Base-by-base conservation (phyloP, 768 basidiomycete genomes). In the Tulasnella sp. region DNA sequence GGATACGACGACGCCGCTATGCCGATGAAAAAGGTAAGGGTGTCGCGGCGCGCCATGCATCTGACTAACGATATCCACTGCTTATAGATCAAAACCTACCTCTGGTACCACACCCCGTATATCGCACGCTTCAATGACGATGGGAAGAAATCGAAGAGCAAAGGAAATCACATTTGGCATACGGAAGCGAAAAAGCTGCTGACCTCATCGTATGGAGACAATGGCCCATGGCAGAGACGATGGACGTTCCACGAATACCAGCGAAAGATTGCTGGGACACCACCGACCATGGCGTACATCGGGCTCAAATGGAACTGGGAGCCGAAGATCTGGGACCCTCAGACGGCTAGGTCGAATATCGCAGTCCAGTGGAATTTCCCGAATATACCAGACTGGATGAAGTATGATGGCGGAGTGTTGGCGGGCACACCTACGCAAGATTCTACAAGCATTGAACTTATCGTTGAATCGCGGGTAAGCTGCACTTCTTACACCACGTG, bases 161-260 rank as follows among this genome's bases (percentile, higher is more conserved):
- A 96, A 75, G 94, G 94, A 49, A 99, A 99, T 72, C 94, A 98
- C 67, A 96, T 97, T 64, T 99, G 94, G 94, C 93, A 92, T 67
- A 86, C 98, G 52, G 91, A 97, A 66, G 94, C 92, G n/a, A 89
- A 81, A 73, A 93, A 89, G 70, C 19, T 59, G 17, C 50, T 10
- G 10, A 4, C 41, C 19, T 67, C 70, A 1, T 61, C 65, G 2
- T 59, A 61, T 27, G 64, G 62, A 17, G 63, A 61, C 21, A 10
- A 5, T 27, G 29, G 59, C 27, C 2, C 29, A 21, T 11, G 44
- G 56, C 12, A 53, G 73, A 22, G 74, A 74, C 22, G 87, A 87
- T 97, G 92, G 92, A 77, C 81, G 53, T 96, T 94, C 73, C 79
- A 90, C 52, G 84, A 88, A 11, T 96, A 94, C 73, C 75, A 85